Base-by-base conservation (phyloP, 352 stramenopile genomes). In the Thraustochytrium sp. region DNA sequence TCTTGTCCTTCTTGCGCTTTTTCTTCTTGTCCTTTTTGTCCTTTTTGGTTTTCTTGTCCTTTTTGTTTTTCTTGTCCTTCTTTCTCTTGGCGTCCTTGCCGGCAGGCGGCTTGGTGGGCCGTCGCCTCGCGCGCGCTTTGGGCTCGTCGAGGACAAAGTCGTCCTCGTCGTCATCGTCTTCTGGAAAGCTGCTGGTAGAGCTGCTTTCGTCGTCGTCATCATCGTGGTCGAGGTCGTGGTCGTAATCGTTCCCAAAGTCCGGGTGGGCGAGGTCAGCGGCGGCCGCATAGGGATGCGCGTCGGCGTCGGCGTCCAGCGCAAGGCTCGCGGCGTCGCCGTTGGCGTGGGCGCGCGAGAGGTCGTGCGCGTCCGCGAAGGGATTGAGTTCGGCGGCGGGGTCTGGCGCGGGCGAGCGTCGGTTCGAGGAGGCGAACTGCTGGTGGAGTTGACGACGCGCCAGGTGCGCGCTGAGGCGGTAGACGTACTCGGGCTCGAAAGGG, bases 91-190 rank as follows among this genome's bases (percentile, higher is more conserved):
- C 34, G 26, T 13, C 26, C 18, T 18, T 29, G 34, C 26, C 34
- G 59, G 36, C 59, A 3, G 13, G 11, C 11, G 59, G 26, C 1
- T 21, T 21, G 5, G 42, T 72, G 8, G 23, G 59, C 29, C 29
- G 16, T 29, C 59, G 42, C 23, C n/a, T 49, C 23, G 18, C 13
- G 31, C 26, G 11, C 8, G 59, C 36, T 18, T 18, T 31, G 9
- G 46, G 26, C 1, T 72, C 59, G 36, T 68, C 65, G 13, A 36
- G 65, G 34, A 62, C n/a, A 34, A 64, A 77, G 1, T 77, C 42
- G 46, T 77, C 65, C 34, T 77, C 65, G 34, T 72, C 46, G 65
- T 77, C 65, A 9, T 77, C 65, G 49, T 72, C 49, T n/a, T n/a
- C n/a, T n/a, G n/a, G n/a, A n/a, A n/a, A n/a, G n/a, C n/a, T n/a